phyloP scores from a whole-genome alignment of 2,329 filamentous ascomycete species.

The Epichloe hybrida region DNA sequence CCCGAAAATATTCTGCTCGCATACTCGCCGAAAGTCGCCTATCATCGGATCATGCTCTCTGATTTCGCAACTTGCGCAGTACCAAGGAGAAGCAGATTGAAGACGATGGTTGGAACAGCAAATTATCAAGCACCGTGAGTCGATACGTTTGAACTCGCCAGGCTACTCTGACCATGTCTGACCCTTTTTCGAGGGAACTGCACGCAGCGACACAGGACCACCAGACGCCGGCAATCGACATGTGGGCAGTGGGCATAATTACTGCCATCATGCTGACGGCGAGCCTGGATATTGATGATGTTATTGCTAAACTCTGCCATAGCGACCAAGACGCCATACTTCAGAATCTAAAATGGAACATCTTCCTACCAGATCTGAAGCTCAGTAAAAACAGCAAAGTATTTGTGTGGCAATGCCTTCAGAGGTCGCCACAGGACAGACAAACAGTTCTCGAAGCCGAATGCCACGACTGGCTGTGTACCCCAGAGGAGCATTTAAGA shows the following conservation, averaged over 20 bases:
- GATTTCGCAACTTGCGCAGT: constrained; percentile 39
- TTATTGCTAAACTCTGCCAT: constrained; percentile 14
- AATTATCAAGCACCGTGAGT: constrained; percentile 38
- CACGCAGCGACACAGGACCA: constrained; percentile 6
- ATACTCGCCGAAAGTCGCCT: constrained; percentile 27
- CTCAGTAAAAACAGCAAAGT: constrained; percentile 14
- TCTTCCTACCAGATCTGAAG: constrained; percentile 7
- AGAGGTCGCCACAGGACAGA: constrained; percentile 13
- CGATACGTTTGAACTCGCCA: not conserved
- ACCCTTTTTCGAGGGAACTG: constrained; percentile 25
- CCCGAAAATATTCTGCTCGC: constrained; percentile 39
- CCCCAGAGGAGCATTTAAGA: constrained; percentile 15
- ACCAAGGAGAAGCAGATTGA: constrained; percentile 27
- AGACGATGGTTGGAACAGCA: constrained; percentile 30
- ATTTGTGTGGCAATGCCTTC: constrained; percentile 21
- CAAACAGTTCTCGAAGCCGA: constrained; percentile 16
- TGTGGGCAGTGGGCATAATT: constrained; percentile 40
- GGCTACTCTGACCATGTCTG: not conserved
- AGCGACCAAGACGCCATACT: constrained; percentile 15
- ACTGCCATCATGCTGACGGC: constrained; percentile 23
- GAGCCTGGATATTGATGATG: constrained; percentile 6
- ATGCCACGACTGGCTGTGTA: constrained; percentile 22
- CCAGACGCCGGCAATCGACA: constrained; percentile 29
- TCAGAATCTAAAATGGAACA: constrained; percentile 7
- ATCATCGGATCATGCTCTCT: constrained; percentile 34